Base-by-base conservation (phyloP, 2,329 filamentous ascomycete species). In the Aphanoascus verrucosus region DNA sequence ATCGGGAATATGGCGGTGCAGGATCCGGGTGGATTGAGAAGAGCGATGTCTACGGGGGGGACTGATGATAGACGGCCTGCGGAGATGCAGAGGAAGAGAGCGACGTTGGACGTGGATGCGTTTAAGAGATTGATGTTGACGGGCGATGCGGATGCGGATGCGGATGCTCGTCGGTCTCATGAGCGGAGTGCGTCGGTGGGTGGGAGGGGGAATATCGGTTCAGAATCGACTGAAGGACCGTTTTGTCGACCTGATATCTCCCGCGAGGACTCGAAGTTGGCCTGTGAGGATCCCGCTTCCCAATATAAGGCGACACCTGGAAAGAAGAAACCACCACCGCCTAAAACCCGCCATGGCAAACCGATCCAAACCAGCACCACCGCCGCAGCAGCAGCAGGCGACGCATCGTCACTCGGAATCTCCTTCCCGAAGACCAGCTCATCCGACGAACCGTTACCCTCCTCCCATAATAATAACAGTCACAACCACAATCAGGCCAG, bases 41-140 rank as follows among this genome's bases (percentile, higher is more conserved):
- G 38, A 15, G 34, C 49, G 38, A 14, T 35, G 7, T 43, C 49
- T 19, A 15, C 28, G 1, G 49, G 38, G 7, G 37, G 31, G 17
- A 23, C 49, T 2, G 37, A 42, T 11, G 9, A 14, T 34, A 19
- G 15, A 2, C 38, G 35, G 31, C 12, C n/a, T 2, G 2, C 15
- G 38, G 31, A n/a, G 51, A 17, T 6, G 12, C 53, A 42, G 15
- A 44, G 32, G n/a, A 58, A 56, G 59, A 70, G 65, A 63, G 66
- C 65, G 37, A 76, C 80, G 0, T 69, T 91, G 58, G 85, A 93
- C 63, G 87, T 91, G 0, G 82, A 88, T 63, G 82, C 86, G 6
- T 93, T 93, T 70, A 83, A 83, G 63, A 78, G 83, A 55, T 70
- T 93, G 56, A 75, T 93, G 46, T 74, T 93, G 71, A 93, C 86